These are phyloP conservation scores for Plectosphaerella plurivora DNA, from an alignment of 2,329 filamentous ascomycete species.

Conservation along the genomic window DNA sequence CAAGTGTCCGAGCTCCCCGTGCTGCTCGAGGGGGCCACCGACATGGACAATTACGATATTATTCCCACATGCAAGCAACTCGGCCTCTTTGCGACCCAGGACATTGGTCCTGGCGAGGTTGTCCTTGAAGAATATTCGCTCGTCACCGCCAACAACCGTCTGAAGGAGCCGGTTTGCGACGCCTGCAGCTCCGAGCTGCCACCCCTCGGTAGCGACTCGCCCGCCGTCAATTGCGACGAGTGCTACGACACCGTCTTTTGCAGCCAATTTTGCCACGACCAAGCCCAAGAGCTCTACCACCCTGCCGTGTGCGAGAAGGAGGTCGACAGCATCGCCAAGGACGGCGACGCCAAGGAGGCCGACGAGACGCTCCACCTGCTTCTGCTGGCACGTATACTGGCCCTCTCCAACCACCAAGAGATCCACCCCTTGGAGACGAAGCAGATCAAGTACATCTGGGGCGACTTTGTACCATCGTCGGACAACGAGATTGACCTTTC, in stretches of 20 bases:
- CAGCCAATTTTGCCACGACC: slow-evolving; percentile 51
- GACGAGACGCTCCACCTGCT: slow-evolving; percentile 60
- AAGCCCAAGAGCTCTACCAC: slow-evolving; percentile 57
- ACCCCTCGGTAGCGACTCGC: slow-evolving; percentile 42
- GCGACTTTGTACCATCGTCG: slow-evolving; percentile 54
- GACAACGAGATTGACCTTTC: slow-evolving; percentile 50
- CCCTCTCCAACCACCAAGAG: slow-evolving; percentile 58
- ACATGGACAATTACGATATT: slow-evolving; percentile 41
- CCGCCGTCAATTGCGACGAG: slow-evolving; percentile 51
- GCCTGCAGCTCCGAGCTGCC: slow-evolving; percentile 77
- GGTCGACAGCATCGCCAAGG: slow-evolving; percentile 61
- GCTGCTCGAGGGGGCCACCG: slow-evolving; percentile 53
- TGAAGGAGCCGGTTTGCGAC: slow-evolving; percentile 85
- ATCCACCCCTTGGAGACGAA: slow-evolving; percentile 59
- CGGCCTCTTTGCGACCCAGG: slow-evolving; percentile 81
- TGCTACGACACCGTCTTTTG: slow-evolving; percentile 66
- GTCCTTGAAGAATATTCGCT: slow-evolving; percentile 81
- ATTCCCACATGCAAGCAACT: slow-evolving; percentile 68
- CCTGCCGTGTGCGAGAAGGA: slow-evolving; percentile 63
- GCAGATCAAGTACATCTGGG: slow-evolving; percentile 66
- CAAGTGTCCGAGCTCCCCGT: slow-evolving; percentile 71
- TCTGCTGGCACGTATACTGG: slow-evolving; percentile 56
- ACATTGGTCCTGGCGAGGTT: slow-evolving; percentile 70
- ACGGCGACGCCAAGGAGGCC: slow-evolving; percentile 54
- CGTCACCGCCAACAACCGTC: slow-evolving; percentile 81